Percentiles rank a stretch among this genome's conserved stretches.
Conservation (phyloP, 1,139 yeast genomes). For the Entelexis sorbosivorans region DNA sequence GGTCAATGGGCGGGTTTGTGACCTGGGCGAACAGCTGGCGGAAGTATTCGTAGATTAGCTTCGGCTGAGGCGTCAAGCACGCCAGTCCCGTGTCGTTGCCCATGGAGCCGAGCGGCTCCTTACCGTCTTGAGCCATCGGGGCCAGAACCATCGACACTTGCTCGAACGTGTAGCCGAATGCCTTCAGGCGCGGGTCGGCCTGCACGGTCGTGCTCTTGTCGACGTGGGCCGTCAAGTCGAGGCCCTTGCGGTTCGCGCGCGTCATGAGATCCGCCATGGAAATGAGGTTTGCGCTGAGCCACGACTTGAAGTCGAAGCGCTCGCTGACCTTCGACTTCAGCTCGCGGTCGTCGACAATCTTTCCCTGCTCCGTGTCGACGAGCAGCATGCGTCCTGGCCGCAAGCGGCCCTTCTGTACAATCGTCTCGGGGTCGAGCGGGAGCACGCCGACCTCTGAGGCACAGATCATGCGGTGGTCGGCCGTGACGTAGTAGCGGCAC, state of each 20-base stretch:
- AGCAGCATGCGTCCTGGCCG: conserved; percentile 95
- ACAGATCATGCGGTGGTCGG: conserved; percentile 91
- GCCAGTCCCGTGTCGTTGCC: conserved; percentile 98
- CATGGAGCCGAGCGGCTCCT: conserved; percentile 95
- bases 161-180: conserved; percentile 88
- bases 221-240: conserved; percentile 31
- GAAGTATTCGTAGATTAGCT: conserved; percentile 82
- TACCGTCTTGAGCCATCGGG: conserved; percentile 88
- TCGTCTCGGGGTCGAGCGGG: conserved; percentile 71
- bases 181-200: conserved; percentile 69
- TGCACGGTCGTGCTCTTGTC: conserved; percentile 40
- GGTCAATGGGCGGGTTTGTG: conserved; percentile 97
- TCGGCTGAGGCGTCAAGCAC: conserved; percentile 87
- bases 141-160: conserved; percentile 73
- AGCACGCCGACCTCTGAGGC: conserved; percentile 98
- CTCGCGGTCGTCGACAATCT: conserved; percentile 86
- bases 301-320: conserved; percentile 81
- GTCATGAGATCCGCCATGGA: conserved; percentile 62
- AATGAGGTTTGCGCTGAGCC: conserved; percentile 81
- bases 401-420: conserved; percentile 83
- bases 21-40: conserved; percentile 96
- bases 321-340: conserved; percentile 73
- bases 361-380: conserved; percentile 86
- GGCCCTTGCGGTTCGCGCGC: conserved; percentile 45
- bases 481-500: conserved; percentile 91